These are phyloP conservation scores for Neofusicoccum sp. DNA, from an alignment of 2,329 filamentous ascomycete genomes.

Conservation along the genomic window DNA sequence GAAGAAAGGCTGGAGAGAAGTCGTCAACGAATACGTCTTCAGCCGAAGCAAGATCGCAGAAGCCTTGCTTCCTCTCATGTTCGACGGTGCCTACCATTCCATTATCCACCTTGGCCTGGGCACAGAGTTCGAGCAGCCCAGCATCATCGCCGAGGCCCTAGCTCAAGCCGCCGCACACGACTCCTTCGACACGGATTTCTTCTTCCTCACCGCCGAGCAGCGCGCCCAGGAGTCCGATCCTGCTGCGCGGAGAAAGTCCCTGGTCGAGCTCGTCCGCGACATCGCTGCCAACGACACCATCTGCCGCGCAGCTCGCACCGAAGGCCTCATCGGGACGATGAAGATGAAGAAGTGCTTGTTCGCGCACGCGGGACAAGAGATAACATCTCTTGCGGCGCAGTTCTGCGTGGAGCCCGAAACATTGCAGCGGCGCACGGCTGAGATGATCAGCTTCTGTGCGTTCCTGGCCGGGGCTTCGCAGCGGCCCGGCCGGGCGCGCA, in stretches of 20 bases:
- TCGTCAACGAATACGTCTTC: conserved; percentile 68
- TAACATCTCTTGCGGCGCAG: too few relatives aligned
- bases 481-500: too few relatives aligned
- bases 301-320: too few relatives aligned
- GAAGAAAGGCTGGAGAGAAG: conserved; percentile 58
- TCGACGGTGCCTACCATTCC: conserved; percentile 71
- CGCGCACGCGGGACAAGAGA: too few relatives aligned
- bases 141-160: conserved; percentile 75
- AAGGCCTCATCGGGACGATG: too few relatives aligned
- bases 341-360: too few relatives aligned
- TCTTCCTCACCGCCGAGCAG: conserved; percentile 56
- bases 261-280: conserved; percentile 40
- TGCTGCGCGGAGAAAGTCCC: conserved; percentile 22
- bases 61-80: conserved; percentile 67
- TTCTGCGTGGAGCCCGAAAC: too few relatives aligned
- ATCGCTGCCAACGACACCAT: too few relatives aligned
- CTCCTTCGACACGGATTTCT: conserved; percentile 46
- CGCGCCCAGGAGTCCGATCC: too few relatives aligned
- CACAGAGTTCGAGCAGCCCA: conserved; percentile 76
- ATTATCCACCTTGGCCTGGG: conserved; percentile 84
- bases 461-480: too few relatives aligned
- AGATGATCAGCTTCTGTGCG: too few relatives aligned
- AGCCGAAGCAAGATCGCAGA: conserved; percentile 62
- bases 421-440: too few relatives aligned
- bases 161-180: conserved; percentile 73